phyloP scores from a whole-genome alignment of 306 rosid genomes.

The Pterocarpus santalinus region DNA sequence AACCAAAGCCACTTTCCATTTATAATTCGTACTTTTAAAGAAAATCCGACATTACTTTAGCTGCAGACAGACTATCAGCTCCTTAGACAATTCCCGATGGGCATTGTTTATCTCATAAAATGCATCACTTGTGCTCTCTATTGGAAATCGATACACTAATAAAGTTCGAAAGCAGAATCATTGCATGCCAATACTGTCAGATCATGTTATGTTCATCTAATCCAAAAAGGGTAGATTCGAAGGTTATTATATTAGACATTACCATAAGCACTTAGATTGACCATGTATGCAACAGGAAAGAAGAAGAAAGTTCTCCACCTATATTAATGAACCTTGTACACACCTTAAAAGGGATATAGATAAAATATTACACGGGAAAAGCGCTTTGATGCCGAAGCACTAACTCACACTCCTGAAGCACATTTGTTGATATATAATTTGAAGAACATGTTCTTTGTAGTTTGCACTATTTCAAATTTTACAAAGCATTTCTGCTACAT shows the following conservation, averaged over 20 bases:
- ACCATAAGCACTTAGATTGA: conserved; percentile 4
- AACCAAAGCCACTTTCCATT: conserved; percentile 41
- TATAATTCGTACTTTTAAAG: background rate
- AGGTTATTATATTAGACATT: conserved; percentile 31
- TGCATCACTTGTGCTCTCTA: conserved; percentile 46
- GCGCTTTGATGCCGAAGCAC: background rate
- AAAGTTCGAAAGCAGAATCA: conserved; percentile 52
- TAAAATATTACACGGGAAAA: conserved; percentile 6
- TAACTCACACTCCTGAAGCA: background rate
- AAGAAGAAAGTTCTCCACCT: background rate
- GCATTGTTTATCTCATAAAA: conserved; percentile 41
- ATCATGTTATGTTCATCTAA: conserved; percentile 46
- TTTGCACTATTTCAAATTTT: conserved; percentile 3
- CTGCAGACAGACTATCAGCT: conserved; percentile 43
- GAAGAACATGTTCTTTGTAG: conserved; percentile 28
- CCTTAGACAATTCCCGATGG: conserved; percentile 55
- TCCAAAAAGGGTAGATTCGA: conserved; percentile 42
- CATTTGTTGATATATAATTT: conserved; percentile 9
- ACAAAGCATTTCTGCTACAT: conserved; percentile 4
- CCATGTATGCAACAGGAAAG: background rate
- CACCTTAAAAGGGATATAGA: conserved; percentile 1
- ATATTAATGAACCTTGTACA: conserved; percentile 1
- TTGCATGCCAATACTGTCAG: conserved; percentile 57
- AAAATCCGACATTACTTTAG: conserved; percentile 39
- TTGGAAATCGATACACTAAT: conserved; percentile 62